Evolutionary conservation across 225 moss, liverwort and hornwort genomes (phyloP), one percentile per base, ranked within the genome.

Genomic region (Thuidium tamariscinum): DNA sequence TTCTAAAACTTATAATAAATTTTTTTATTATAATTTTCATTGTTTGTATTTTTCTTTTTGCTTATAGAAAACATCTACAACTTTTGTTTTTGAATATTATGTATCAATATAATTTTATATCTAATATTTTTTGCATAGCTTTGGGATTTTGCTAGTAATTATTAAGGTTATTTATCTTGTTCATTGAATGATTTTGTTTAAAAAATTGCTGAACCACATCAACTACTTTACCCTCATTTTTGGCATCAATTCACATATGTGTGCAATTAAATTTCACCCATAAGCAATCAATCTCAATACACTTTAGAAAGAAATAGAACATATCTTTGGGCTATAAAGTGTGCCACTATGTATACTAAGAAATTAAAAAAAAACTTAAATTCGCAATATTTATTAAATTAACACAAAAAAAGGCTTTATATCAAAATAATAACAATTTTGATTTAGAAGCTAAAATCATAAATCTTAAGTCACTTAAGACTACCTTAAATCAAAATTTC

Each of bases 61-160:
- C 7, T 51, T 51, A 51, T 51, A 4, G 51, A 51, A 51, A 12
- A 51, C 13, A 13, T 51, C 13, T 51, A 10, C 51, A 51, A 51
- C 14, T 51, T 51, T 51, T 10, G 10, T 51, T 46, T 46, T 46
- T 7, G 10, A 7, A 46, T 46, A n/a, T n/a, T n/a, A n/a, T n/a
- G n/a, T n/a, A n/a, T n/a, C n/a, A n/a, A n/a, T n/a, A n/a, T n/a
- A n/a, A n/a, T n/a, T n/a, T n/a, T n/a, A n/a, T n/a, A n/a, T n/a
- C n/a, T n/a, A n/a, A n/a, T n/a, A n/a, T n/a, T n/a, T n/a, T n/a
- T n/a, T n/a, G n/a, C 46, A 46, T 29, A 72, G 6, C 11, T 32
- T 42, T 44, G 27, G 16, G 0, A 0, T 1, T 2, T 29, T 72
- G 10, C 3, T 72, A 2, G 6, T 0, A 72, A 0, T 19, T 72